Evolutionary conservation across 148 eudicot genomes (phyloP).

Genomic region (Cornus controversa): DNA sequence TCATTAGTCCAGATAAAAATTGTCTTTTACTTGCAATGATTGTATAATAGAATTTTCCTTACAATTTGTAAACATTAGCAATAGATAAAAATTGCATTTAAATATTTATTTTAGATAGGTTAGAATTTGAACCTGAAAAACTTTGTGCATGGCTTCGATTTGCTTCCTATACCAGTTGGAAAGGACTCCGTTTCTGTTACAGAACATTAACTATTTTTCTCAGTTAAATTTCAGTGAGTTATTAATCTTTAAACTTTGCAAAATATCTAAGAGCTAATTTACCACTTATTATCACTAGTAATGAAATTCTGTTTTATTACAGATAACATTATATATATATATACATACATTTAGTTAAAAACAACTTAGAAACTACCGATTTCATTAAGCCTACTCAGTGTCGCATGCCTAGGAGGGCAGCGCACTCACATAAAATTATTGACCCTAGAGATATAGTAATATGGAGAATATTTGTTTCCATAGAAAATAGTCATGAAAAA

Average conservation of each 20-base stretch:
- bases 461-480: neutral
- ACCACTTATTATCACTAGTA: neutral
- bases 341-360: neutral
- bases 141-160: constrained; percentile 99
- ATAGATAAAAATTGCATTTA: constrained; percentile 27
- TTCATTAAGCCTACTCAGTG: neutral
- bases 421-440: too few species aligned
- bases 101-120: constrained; percentile 53
- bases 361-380: neutral
- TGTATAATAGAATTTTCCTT: constrained; percentile 24
- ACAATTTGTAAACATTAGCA: constrained; percentile 19
- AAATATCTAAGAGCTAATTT: neutral
- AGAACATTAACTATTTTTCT: constrained; percentile 64
- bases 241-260: constrained; percentile 33
- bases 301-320: neutral
- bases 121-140: constrained; percentile 96
- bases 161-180: constrained; percentile 98
- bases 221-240: constrained; percentile 39
- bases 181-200: constrained; percentile 88
- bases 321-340: neutral
- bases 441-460: too few species aligned
- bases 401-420: neutral
- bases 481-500: neutral
- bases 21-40: constrained; percentile 28
- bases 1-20: constrained; percentile 53